Percentiles rank a stretch among this genome's conserved stretches.
phyloP scores from a whole-genome alignment of 495 filamentous ascomycete species.

The Choiromyces venosus region DNA sequence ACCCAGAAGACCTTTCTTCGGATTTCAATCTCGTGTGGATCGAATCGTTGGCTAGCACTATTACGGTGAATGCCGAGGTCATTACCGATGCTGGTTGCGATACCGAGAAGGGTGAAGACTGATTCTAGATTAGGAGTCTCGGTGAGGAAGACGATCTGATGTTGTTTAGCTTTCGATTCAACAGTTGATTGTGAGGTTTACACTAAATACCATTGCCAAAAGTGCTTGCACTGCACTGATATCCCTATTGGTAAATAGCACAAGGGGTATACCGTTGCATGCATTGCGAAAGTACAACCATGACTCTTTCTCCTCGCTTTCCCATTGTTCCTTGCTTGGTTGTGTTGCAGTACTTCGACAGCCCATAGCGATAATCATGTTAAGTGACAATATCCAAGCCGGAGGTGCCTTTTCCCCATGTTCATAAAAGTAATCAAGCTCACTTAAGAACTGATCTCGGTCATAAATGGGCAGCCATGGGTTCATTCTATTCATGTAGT shows the following conservation, averaged over 20 bases:
- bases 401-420: conserved; percentile 81
- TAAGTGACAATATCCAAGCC: conserved; percentile 92
- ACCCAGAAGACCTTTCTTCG: conserved; percentile 96
- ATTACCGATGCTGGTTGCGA: conserved; percentile 79
- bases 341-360: conserved; percentile 76
- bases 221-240: conserved; percentile 86
- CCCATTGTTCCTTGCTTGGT: conserved; percentile 61
- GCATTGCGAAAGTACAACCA: conserved; percentile 92
- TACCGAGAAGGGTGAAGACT: conserved; percentile 81
- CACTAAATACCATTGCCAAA: conserved; percentile 70
- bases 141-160: conserved; percentile 67
- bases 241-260: conserved; percentile 92
- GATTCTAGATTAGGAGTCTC: conserved; percentile 91
- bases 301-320: conserved; percentile 81
- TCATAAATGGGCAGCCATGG: conserved; percentile 93
- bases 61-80: conserved; percentile 90
- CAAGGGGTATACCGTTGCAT: conserved; percentile 75
- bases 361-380: conserved; percentile 84
- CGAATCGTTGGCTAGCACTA: conserved; percentile 79
- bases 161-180: background rate
- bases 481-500: conserved; percentile 95
- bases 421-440: conserved; percentile 84
- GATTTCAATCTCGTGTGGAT: conserved; percentile 82
- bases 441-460: conserved; percentile 89
- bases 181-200: background rate